Percentiles rank a stretch among this genome's conserved stretches.
Evolutionary conservation across 1,284 basidiomycete species (phyloP).

Genomic region (Tremellales sp.): DNA sequence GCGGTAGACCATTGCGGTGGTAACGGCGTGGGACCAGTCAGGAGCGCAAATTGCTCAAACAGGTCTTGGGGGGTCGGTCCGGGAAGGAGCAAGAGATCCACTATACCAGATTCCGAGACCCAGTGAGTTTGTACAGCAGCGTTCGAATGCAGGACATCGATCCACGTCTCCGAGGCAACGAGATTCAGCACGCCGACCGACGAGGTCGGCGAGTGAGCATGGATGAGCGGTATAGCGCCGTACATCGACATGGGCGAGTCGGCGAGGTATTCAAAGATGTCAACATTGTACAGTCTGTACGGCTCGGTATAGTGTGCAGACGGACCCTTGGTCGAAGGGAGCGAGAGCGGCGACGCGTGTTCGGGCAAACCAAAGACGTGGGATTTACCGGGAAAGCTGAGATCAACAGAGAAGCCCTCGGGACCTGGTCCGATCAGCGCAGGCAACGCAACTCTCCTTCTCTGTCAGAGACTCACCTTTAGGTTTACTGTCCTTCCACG

Average conservation of each 20-base stretch:
- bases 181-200: conserved; percentile 90
- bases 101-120: conserved; percentile 93
- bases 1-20: conserved; percentile 89
- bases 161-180: conserved; percentile 91
- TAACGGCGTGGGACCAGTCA: conserved; percentile 81
- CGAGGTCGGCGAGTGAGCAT: conserved; percentile 75
- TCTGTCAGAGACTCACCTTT: conserved; percentile 64
- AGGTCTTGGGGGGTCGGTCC: conserved; percentile 77
- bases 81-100: conserved; percentile 90
- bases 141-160: conserved; percentile 72
- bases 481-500: conserved; percentile 88
- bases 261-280: conserved; percentile 95
- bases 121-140: conserved; percentile 75
- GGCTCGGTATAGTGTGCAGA: conserved; percentile 75
- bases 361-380: conserved; percentile 95
- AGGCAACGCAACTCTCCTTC: not conserved
- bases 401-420: conserved; percentile 87
- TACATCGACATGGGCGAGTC: conserved; percentile 89
- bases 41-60: conserved; percentile 76
- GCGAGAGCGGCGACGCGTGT: conserved; percentile 84
- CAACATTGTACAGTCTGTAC: conserved; percentile 91
- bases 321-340: conserved; percentile 65
- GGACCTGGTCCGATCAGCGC: conserved; percentile 61
- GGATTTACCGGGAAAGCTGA: conserved; percentile 84
- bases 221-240: conserved; percentile 86